phyloP scores from a whole-genome alignment of 306 rosid genomes.

The Acacia melanoxylon region DNA sequence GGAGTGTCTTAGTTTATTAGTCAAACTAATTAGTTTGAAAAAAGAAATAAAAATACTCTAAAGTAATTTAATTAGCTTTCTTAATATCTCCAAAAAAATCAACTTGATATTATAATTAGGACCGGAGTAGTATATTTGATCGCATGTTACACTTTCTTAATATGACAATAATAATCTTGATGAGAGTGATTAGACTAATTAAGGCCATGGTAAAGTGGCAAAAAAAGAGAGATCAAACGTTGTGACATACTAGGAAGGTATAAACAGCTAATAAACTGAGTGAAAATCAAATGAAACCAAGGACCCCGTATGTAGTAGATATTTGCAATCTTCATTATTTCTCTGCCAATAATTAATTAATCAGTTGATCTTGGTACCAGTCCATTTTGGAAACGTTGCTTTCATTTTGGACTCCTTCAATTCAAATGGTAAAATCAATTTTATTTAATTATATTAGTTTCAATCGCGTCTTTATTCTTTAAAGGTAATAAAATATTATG shows the following conservation, averaged over 20 bases:
- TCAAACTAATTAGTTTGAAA: no score
- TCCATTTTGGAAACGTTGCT: slow-evolving; percentile 6
- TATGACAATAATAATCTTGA: no score
- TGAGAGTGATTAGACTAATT: no score
- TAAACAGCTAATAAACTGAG: not conserved
- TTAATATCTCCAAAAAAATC: no score
- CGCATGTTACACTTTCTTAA: no score
- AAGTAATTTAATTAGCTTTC: no score
- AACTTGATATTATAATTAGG: no score
- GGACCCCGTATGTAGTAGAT: no score
- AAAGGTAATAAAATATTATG: not conserved
- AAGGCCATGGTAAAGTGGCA: not conserved
- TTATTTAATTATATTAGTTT: no score
- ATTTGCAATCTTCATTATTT: not conserved
- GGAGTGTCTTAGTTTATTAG: no score
- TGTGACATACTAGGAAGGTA: not conserved
- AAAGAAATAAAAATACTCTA: no score
- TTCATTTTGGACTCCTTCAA: not conserved
- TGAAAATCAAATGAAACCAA: not conserved
- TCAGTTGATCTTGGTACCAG: slow-evolving; percentile 4
- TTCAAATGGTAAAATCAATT: not conserved
- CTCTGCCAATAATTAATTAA: not conserved
- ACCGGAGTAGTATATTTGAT: no score
- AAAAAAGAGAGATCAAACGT: not conserved
- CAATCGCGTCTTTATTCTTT: not conserved